A percentile compares a stretch with the other conserved stretches of the same genome.
Conservation (phyloP, 2,329 filamentous ascomycete genomes). For the Graphilbum sp. region DNA sequence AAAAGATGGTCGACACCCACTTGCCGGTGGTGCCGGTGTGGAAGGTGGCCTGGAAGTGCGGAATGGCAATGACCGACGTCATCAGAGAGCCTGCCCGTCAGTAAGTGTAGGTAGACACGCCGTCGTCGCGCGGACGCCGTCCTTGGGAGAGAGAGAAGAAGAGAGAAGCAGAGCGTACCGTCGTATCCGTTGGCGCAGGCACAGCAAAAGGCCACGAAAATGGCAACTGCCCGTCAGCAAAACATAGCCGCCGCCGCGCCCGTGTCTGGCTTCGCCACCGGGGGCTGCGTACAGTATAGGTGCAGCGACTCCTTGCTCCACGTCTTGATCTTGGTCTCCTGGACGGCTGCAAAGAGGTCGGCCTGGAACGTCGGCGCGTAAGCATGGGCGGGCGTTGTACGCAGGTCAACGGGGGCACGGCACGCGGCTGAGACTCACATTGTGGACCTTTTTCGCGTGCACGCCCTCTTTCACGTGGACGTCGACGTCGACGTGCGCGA, state of each 20-base stretch:
- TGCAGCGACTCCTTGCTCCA: constrained; percentile 24
- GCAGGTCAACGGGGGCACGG: no score
- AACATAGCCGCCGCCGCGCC: no score
- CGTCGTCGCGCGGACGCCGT: no score
- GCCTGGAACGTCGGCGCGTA: constrained; percentile 22
- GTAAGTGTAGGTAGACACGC: no score
- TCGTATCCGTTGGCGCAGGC: constrained; percentile 32
- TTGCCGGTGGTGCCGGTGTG: constrained; percentile 19
- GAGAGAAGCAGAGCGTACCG: no score
- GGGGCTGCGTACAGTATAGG: constrained; percentile 26
- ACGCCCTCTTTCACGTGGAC: no score
- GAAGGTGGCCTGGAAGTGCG: constrained; percentile 23
- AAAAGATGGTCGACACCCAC: constrained; percentile 25
- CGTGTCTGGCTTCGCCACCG: no score
- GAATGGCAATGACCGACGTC: constrained; percentile 27
- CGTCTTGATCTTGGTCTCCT: constrained; percentile 26
- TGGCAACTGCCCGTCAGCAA: constrained; percentile 16
- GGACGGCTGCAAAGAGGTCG: constrained; percentile 28
- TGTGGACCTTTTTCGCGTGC: no score
- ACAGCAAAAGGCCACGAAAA: constrained; percentile 29
- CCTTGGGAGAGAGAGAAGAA: no score
- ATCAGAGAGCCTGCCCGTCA: constrained; percentile 20
- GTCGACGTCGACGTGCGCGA: no score
- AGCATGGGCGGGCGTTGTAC: no score
- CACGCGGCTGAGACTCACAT: neutral